phyloP scores from a whole-genome alignment of 2,329 filamentous ascomycete genomes.

The Trichoderma lentiforme region DNA sequence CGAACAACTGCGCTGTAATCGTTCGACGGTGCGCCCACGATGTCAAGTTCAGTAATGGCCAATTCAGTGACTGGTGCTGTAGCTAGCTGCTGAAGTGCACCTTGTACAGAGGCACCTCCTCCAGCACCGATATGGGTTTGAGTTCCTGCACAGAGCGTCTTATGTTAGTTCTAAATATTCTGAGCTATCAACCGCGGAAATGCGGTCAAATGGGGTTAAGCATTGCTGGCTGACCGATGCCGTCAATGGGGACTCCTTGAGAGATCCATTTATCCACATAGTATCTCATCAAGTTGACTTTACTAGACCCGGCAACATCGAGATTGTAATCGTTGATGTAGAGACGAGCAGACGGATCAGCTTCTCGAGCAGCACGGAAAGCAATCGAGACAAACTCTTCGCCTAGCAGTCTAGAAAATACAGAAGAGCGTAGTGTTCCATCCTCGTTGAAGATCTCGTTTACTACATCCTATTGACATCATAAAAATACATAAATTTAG shows the following conservation, averaged over 20 bases:
- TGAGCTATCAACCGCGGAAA: background rate
- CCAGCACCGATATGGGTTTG: background rate
- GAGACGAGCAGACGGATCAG: background rate
- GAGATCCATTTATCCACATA: slow-evolving; percentile 7
- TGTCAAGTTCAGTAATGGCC: slow-evolving; percentile 3
- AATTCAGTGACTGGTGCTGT: background rate
- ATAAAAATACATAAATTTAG: background rate
- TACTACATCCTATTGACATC: background rate
- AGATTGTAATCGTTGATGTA: slow-evolving; percentile 11
- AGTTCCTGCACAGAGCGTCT: background rate
- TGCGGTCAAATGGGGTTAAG: background rate
- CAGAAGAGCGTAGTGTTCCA: slow-evolving; percentile 1
- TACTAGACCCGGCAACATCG: background rate
- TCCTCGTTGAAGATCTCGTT: slow-evolving; percentile 7
- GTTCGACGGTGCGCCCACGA: background rate
- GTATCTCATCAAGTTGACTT: background rate
- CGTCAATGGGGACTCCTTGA: slow-evolving; percentile 4
- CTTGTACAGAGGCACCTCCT: background rate
- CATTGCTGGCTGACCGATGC: background rate
- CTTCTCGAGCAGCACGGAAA: background rate
- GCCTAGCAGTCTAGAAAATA: background rate
- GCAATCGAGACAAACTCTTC: slow-evolving; percentile 8
- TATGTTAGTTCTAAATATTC: background rate
- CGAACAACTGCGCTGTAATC: background rate
- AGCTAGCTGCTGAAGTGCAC: background rate